These are phyloP conservation scores for Sapria himalayana DNA, from an alignment of 345 rosid genomes.

Conservation along the genomic window DNA sequence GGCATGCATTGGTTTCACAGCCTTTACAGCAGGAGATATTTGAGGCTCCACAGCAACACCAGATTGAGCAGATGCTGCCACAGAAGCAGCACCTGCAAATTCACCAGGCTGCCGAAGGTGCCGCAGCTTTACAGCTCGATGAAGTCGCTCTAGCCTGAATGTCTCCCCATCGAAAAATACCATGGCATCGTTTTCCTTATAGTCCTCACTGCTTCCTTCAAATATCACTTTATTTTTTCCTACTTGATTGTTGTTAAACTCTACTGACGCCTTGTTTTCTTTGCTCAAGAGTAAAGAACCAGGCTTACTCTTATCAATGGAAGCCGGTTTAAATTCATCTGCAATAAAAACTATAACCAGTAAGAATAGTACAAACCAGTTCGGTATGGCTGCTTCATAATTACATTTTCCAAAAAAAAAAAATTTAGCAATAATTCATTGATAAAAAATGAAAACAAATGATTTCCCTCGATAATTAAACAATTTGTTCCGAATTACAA, in stretches of 20 bases:
- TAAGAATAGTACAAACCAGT: too few relatives aligned
- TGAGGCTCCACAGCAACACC: conserved; percentile 20
- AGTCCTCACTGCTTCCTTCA: conserved; percentile 74
- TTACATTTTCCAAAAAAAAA: neutral
- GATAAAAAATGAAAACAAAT: too few relatives aligned
- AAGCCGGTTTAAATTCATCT: conserved; percentile 87
- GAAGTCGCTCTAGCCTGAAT: conserved; percentile 55
- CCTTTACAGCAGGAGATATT: conserved; percentile 32
- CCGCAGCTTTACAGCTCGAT: conserved; percentile 69
- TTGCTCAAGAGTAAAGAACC: conserved; percentile 54
- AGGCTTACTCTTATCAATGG: conserved; percentile 54
- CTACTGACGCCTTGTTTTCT: conserved; percentile 58
- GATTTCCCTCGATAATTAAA: too few relatives aligned
- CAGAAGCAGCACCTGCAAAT: conserved; percentile 20
- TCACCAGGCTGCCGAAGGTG: conserved; percentile 47
- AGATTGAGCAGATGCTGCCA: conserved; percentile 19
- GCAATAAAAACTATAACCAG: too few relatives aligned
- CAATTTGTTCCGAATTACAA: too few relatives aligned
- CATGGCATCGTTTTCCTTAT: conserved; percentile 60
- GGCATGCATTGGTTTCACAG: conserved; percentile 22
- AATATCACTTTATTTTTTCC: conserved; percentile 68
- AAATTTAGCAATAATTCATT: neutral
- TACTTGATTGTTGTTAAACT: conserved; percentile 61
- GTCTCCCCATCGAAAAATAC: conserved; percentile 58
- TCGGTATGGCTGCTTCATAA: too few relatives aligned